Base-by-base conservation (phyloP, 257 asterid species). In the Solanum paucissectum region DNA sequence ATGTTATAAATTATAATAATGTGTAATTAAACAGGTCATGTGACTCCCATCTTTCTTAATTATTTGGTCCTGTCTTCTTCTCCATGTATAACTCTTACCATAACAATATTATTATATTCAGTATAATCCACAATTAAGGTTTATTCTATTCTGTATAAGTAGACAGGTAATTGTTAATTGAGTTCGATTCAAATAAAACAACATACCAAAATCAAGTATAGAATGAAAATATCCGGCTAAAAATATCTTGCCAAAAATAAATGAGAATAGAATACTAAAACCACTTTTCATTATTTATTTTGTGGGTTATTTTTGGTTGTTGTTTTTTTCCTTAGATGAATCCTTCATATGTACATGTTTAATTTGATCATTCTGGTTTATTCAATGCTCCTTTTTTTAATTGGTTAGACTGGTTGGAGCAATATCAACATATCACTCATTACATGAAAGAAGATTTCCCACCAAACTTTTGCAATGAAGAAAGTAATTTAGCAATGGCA, bases 381-480 rank as follows among this genome's bases (percentile, higher is more conserved):
- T 29, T 81, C 38, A 81, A 68, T 46, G 20, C 18, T 81, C 84
- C 42, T 46, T 46, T 52, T 52, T 25, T 12, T 4, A 44, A 44
- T 42, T 81, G 2, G 68, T 81, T 60, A 60, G 72, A 55, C 40
- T 86, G 49, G 88, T 68, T 40, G 71, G 49, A 86, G 88, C 12
- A 68, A 34, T 86, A 73, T 73, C 88, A 72, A 7, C 36, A 85
- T 62, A 27, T 29, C 62, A 81, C 68, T 81, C 85, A 81, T 81
- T 46, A 73, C 83, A n/a, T 33, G 74, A 73, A 73, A 49, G 38
- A 72, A 86, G 9, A 86, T 16, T 73, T 29, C 36, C 32, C 83
- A 49, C 84, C 83, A 72, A 86, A 49, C 88, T 4, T 44, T 86
- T 73, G 74, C 88, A 86, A 40, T 73, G 14, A 86, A n/a, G 58